phyloP scores from a whole-genome alignment of 306 rosid species.

The Prunus campanulata region DNA sequence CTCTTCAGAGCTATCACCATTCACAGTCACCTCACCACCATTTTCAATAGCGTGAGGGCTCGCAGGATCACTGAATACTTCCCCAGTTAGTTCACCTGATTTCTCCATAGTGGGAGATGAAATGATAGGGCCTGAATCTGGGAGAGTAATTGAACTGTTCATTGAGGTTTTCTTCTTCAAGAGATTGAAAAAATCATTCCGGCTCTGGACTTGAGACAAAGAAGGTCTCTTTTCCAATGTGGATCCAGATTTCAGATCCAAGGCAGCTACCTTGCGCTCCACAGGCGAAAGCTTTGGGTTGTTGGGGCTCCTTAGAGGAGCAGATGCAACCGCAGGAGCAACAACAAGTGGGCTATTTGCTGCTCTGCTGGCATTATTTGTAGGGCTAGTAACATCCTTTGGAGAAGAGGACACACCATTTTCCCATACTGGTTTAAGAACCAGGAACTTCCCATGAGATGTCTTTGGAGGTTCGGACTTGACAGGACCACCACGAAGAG shows the following conservation, averaged over 20 bases:
- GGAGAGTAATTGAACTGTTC: slow-evolving; percentile 47
- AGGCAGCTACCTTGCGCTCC: slow-evolving; percentile 60
- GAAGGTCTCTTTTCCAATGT: slow-evolving; percentile 74
- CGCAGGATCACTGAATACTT: slow-evolving; percentile 41
- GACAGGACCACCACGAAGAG: slow-evolving; percentile 63
- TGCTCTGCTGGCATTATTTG: slow-evolving; percentile 50
- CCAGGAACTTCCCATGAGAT: slow-evolving; percentile 86
- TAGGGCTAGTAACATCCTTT: slow-evolving; percentile 72
- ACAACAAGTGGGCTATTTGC: slow-evolving; percentile 59
- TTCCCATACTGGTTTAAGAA: slow-evolving; percentile 85
- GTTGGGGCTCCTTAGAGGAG: slow-evolving; percentile 68
- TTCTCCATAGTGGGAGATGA: slow-evolving; percentile 57
- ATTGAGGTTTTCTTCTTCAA: slow-evolving; percentile 68
- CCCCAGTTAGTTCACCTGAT: slow-evolving; percentile 56
- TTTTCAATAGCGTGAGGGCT: slow-evolving; percentile 50
- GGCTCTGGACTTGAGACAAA: slow-evolving; percentile 83
- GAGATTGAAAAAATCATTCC: slow-evolving; percentile 89
- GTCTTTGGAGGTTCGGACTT: slow-evolving; percentile 74
- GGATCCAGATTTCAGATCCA: slow-evolving; percentile 69
- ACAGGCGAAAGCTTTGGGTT: slow-evolving; percentile 45
- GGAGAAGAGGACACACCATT: slow-evolving; percentile 60
- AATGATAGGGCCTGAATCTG: slow-evolving; percentile 50
- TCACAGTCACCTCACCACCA: slow-evolving; percentile 50
- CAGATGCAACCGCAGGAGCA: slow-evolving; percentile 57
- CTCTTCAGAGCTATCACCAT: slow-evolving; percentile 54